phyloP scores from a whole-genome alignment of 495 filamentous ascomycete genomes.

The Daldinia grandis region DNA sequence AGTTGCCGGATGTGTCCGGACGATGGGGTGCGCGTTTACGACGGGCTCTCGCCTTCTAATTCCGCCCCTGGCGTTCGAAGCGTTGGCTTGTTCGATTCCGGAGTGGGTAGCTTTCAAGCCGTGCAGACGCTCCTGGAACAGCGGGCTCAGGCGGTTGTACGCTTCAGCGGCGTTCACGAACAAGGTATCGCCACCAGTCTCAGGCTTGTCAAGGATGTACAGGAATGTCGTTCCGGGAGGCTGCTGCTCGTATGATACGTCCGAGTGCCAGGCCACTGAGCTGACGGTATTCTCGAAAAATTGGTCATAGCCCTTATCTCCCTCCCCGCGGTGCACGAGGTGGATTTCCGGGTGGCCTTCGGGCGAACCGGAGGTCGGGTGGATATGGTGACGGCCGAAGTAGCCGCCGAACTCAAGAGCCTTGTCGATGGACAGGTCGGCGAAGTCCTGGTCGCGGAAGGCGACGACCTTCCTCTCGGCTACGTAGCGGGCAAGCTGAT shows the following conservation, averaged over 20 bases:
- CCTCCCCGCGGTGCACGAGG: constrained; percentile 77
- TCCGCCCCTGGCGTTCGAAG: constrained; percentile 62
- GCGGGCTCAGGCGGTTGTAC: constrained; percentile 77
- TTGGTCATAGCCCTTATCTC: constrained; percentile 63
- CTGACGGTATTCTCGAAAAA: constrained; percentile 72
- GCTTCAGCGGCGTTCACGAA: constrained; percentile 78
- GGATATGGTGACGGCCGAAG: constrained; percentile 86
- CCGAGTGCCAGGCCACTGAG: constrained; percentile 82
- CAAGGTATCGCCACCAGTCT: constrained; percentile 79
- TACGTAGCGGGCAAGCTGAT: constrained; percentile 81
- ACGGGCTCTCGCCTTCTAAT: constrained; percentile 77
- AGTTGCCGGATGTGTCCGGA: constrained; percentile 82
- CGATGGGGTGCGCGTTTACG: constrained; percentile 73
- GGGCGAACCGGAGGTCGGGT: constrained; percentile 78
- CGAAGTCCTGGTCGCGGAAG: constrained; percentile 82
- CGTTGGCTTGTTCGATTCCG: constrained; percentile 73
- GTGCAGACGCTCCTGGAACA: constrained; percentile 75
- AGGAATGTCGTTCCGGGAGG: constrained; percentile 88
- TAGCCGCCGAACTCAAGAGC: constrained; percentile 77
- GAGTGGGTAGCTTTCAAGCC: constrained; percentile 81
- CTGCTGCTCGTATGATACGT: constrained; percentile 83
- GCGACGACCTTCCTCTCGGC: constrained; percentile 82
- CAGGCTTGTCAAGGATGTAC: constrained; percentile 79
- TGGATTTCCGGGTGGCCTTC: constrained; percentile 78
- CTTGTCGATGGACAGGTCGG: constrained; percentile 73